These are phyloP conservation scores for Hamamelis virginiana DNA, from an alignment of 164 flowering plant genomes.

Conservation along the genomic window DNA sequence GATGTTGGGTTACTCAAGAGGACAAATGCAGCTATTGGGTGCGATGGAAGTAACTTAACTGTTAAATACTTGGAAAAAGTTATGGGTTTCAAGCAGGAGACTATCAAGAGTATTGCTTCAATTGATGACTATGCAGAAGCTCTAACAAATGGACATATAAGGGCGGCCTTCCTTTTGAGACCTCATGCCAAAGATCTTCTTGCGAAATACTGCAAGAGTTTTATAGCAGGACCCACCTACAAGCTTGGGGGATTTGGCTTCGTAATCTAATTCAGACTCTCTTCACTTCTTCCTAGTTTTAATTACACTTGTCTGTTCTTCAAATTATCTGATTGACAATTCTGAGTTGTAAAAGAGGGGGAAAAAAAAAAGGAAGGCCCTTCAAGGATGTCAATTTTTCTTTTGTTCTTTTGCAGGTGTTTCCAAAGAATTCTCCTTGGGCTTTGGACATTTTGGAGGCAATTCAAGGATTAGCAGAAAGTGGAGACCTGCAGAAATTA, in stretches of 20 bases:
- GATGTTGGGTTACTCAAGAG: conserved; percentile 22
- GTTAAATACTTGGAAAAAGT: conserved; percentile 20
- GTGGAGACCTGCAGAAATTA: not conserved
- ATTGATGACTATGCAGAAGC: conserved; percentile 22
- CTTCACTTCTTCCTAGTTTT: not conserved
- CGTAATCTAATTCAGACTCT: conserved; percentile 11
- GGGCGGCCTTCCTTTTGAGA: conserved; percentile 21
- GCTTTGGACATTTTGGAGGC: not conserved
- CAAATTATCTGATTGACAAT: too few relatives aligned
- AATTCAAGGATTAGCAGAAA: not conserved
- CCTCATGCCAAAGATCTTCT: not conserved
- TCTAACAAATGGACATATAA: conserved; percentile 14
- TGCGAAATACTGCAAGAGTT: conserved; percentile 18
- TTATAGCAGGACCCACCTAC: conserved; percentile 6
- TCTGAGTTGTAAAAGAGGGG: too few relatives aligned
- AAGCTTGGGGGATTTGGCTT: conserved; percentile 27
- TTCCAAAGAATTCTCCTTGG: not conserved
- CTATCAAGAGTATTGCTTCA: conserved; percentile 4
- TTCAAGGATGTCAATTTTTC: not conserved
- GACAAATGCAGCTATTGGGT: conserved; percentile 23
- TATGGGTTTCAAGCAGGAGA: conserved; percentile 11
- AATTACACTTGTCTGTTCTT: too few relatives aligned
- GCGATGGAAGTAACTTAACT: conserved; percentile 24
- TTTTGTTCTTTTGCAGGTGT: not conserved
- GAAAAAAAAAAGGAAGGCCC: too few relatives aligned